A percentile compares a stretch with the other conserved stretches of the same genome.
Evolutionary conservation across 768 basidiomycete genomes (phyloP).

Genomic region (Hericium alpestre): DNA sequence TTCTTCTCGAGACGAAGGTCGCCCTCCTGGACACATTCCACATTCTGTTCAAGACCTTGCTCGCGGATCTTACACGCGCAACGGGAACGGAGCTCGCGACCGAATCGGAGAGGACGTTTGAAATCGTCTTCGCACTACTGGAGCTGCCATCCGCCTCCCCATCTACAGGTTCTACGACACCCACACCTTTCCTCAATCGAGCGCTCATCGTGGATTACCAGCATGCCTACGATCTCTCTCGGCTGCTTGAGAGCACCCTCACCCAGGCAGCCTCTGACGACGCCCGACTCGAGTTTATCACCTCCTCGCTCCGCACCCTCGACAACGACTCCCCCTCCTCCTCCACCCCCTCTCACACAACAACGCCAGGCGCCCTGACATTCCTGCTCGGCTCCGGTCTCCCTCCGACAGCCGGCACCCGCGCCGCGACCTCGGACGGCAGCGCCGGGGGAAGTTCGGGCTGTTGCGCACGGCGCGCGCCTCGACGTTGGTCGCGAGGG

Average conservation of each 20-base stretch:
- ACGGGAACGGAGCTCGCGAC: slow-evolving; percentile 32
- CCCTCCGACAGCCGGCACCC: slow-evolving; percentile 27
- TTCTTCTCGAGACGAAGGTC: slow-evolving; percentile 68
- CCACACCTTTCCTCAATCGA: slow-evolving; percentile 47
- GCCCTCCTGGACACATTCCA: slow-evolving; percentile 64
- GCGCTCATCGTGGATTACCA: slow-evolving; percentile 67
- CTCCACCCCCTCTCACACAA: slow-evolving; percentile 12
- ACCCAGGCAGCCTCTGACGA: slow-evolving; percentile 39
- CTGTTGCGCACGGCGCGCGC: slow-evolving; percentile 16
- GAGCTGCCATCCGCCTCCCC: slow-evolving; percentile 28
- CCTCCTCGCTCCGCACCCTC: slow-evolving; percentile 36
- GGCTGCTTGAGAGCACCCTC: slow-evolving; percentile 25
- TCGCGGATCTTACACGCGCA: slow-evolving; percentile 34
- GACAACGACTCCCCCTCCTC: slow-evolving; percentile 16
- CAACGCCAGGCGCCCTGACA: slow-evolving; percentile 48
- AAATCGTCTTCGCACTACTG: slow-evolving; percentile 48
- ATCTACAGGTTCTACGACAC: slow-evolving; percentile 1
- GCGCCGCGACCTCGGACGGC: slow-evolving; percentile 19
- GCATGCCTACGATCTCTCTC: slow-evolving; percentile 48
- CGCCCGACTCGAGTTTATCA: slow-evolving; percentile 45
- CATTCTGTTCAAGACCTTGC: slow-evolving; percentile 37
- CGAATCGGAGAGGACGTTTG: slow-evolving; percentile 45
- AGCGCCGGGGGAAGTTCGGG: slow-evolving; percentile 21
- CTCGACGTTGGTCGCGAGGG: slow-evolving; percentile 23
- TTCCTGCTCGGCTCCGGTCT: slow-evolving; percentile 53